A percentile compares a stretch with the other conserved stretches of the same genome.
Conservation (phyloP, 345 rosid genomes). For the Cochlearia excelsa region DNA sequence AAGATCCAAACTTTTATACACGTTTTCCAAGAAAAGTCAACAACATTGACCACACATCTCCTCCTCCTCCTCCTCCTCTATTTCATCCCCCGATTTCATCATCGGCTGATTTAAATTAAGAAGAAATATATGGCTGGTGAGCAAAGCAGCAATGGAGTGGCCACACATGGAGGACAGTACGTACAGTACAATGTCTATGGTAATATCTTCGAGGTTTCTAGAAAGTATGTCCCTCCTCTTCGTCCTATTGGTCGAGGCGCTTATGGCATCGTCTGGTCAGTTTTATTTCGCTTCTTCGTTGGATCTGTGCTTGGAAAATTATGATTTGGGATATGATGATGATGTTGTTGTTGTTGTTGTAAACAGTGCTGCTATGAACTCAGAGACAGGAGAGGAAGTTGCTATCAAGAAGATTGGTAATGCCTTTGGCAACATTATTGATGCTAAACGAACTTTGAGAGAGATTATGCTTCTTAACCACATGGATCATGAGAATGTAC, state of each 20-base stretch:
- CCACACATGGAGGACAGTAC: slow-evolving; percentile 80
- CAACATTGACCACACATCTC: too few species aligned
- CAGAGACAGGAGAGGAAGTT: slow-evolving; percentile 88
- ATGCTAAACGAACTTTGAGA: slow-evolving; percentile 88
- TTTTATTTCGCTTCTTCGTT: neutral
- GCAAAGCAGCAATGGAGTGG: slow-evolving; percentile 41
- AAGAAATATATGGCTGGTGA: too few species aligned
- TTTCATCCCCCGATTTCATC: too few species aligned
- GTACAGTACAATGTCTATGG: slow-evolving; percentile 94
- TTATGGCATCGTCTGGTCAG: slow-evolving; percentile 95
- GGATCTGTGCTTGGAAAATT: slow-evolving; percentile 8
- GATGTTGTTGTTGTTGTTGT: slow-evolving; percentile 3
- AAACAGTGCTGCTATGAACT: slow-evolving; percentile 76
- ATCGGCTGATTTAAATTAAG: too few species aligned
- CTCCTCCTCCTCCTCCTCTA: too few species aligned
- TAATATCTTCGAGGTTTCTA: slow-evolving; percentile 84
- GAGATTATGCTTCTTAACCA: slow-evolving; percentile 94
- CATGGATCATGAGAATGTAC: slow-evolving; percentile 95
- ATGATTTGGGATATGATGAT: neutral
- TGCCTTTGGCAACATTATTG: slow-evolving; percentile 91
- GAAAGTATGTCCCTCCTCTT: slow-evolving; percentile 91
- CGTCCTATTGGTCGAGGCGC: slow-evolving; percentile 99
- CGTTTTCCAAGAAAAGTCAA: too few species aligned
- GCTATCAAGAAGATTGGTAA: slow-evolving; percentile 98
- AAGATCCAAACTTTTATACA: too few species aligned